These are phyloP conservation scores for Juglanconis juglandina DNA, from an alignment of 2,329 filamentous ascomycete species.

Conservation along the genomic window DNA sequence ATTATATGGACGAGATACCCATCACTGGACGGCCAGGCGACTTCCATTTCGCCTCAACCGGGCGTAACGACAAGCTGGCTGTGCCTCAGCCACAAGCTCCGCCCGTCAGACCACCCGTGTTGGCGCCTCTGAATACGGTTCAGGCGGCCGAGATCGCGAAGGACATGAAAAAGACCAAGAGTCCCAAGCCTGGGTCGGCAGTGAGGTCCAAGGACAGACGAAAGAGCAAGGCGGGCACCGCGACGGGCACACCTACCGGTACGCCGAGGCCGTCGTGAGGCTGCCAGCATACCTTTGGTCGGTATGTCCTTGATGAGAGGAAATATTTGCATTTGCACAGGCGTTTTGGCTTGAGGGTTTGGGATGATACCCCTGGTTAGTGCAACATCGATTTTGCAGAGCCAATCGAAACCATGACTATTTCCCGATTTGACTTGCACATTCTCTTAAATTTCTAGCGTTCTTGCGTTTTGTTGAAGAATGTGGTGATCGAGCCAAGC, in stretches of 20 bases:
- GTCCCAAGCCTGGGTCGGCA: slow-evolving; percentile 34
- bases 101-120: slow-evolving; percentile 24
- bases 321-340: not conserved
- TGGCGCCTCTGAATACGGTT: slow-evolving; percentile 34
- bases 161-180: slow-evolving; percentile 44
- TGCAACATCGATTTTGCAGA: not conserved
- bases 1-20: slow-evolving; percentile 66
- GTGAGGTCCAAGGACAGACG: slow-evolving; percentile 41
- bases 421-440: not conserved
- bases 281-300: not conserved
- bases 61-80: slow-evolving; percentile 44
- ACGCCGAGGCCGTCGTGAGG: slow-evolving; percentile 26
- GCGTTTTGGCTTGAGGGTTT: not conserved
- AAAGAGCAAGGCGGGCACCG: slow-evolving; percentile 41
- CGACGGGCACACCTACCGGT: slow-evolving; percentile 2
- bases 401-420: not conserved
- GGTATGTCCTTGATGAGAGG: not conserved
- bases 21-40: slow-evolving; percentile 64
- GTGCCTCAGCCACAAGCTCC: slow-evolving; percentile 5
- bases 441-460: not conserved
- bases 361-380: slow-evolving; percentile 1
- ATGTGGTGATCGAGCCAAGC: no score
- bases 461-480: not conserved
- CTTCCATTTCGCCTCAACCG: slow-evolving; percentile 62
- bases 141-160: slow-evolving; percentile 43